A percentile compares a stretch with the other conserved stretches of the same genome.
These are phyloP conservation scores for Pythium guiyangense DNA, from an alignment of 352 stramenopile species.

Conservation along the genomic window DNA sequence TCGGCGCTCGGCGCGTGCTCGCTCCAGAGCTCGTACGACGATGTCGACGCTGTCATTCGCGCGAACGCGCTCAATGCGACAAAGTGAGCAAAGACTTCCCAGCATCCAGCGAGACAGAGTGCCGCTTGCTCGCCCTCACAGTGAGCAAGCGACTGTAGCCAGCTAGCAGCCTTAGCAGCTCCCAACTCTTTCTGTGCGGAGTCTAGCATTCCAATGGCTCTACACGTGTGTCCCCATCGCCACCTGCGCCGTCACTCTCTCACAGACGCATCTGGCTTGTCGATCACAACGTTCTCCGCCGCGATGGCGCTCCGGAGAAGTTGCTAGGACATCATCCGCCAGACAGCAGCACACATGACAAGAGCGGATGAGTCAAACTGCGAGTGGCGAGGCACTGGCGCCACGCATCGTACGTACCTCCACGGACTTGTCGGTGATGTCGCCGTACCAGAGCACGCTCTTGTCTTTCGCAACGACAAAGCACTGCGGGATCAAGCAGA, in stretches of 20 bases:
- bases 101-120: not conserved
- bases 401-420: slow-evolving; percentile 31
- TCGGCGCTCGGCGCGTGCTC: slow-evolving; percentile 51
- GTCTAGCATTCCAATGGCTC: no score
- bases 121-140: no score
- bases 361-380: no score
- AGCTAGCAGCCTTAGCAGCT: not conserved
- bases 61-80: slow-evolving; percentile 1
- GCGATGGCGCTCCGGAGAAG: slow-evolving; percentile 30
- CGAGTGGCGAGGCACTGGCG: no score
- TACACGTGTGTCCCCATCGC: no score
- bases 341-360: no score
- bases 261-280: not conserved
- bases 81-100: not conserved
- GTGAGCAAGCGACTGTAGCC: no score
- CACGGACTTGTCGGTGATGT: slow-evolving; percentile 24
- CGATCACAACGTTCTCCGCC: slow-evolving; percentile 19
- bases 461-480: slow-evolving; percentile 62
- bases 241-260: not conserved
- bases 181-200: no score
- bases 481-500: slow-evolving; percentile 43
- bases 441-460: slow-evolving; percentile 54
- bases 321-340: slow-evolving; percentile 4
- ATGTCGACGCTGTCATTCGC: slow-evolving; percentile 38
- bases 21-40: slow-evolving; percentile 29